These are phyloP conservation scores for Fonsecaea nubica DNA, from an alignment of 2,329 filamentous ascomycete species.

Conservation along the genomic window DNA sequence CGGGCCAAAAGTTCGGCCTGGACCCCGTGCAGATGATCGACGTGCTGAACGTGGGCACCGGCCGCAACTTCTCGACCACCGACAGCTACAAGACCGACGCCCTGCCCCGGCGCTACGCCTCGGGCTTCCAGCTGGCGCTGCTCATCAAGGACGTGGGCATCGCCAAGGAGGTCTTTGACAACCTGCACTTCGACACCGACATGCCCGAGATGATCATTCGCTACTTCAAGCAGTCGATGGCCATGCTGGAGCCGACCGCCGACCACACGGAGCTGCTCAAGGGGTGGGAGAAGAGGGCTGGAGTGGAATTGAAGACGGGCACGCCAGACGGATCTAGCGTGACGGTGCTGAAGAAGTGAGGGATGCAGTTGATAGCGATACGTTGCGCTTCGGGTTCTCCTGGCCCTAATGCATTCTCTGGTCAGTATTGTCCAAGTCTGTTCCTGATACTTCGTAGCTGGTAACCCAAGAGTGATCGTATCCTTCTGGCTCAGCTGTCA, in stretches of 20 bases:
- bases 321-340: conserved; percentile 28
- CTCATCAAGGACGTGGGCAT: conserved; percentile 38
- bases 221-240: conserved; percentile 39
- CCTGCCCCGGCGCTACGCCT: conserved; percentile 33
- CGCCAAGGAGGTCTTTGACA: conserved; percentile 36
- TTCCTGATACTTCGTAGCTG: neutral
- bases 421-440: neutral
- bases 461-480: neutral
- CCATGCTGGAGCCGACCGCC: conserved; percentile 25
- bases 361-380: neutral
- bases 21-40: conserved; percentile 47
- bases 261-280: conserved; percentile 36
- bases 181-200: conserved; percentile 28
- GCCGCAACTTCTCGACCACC: conserved; percentile 45
- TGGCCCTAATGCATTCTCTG: neutral
- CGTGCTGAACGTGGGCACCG: conserved; percentile 51
- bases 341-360: conserved; percentile 32
- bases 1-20: conserved; percentile 37
- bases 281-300: conserved; percentile 33
- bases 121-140: conserved; percentile 35
- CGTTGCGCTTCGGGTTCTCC: neutral
- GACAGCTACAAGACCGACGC: conserved; percentile 41
- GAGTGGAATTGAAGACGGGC: conserved; percentile 29
- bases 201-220: conserved; percentile 34
- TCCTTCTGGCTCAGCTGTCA: neutral